phyloP scores from a whole-genome alignment of 176 grass and related monocot genomes.

The Aegilops sharonensis region DNA sequence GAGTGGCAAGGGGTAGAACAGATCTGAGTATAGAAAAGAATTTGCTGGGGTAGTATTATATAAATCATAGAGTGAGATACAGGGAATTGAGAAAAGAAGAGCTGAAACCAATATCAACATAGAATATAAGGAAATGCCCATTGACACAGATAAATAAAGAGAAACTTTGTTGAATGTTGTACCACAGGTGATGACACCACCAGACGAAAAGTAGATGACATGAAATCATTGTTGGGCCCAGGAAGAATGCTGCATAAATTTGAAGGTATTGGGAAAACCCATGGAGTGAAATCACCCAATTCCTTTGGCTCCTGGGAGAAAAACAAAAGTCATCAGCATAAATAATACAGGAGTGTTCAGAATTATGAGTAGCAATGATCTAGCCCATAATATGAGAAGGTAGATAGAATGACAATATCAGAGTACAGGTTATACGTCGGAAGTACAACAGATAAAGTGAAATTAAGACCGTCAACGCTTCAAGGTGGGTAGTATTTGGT shows the following conservation, averaged over 20 bases:
- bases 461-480: not conserved
- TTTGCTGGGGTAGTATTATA: not conserved
- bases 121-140: not conserved
- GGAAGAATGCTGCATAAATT: constrained; percentile 61
- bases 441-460: constrained; percentile 3
- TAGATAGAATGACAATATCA: not conserved
- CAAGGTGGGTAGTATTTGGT: not conserved
- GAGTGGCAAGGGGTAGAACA: not conserved
- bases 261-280: constrained; percentile 81
- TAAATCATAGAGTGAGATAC: constrained; percentile 9
- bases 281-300: constrained; percentile 68
- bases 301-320: constrained; percentile 50
- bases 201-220: constrained; percentile 75
- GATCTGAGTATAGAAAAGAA: constrained; percentile 8
- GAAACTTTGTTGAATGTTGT: constrained; percentile 25
- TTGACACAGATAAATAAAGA: not conserved
- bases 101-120: not conserved
- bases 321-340: constrained; percentile 7
- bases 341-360: not conserved
- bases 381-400: not conserved
- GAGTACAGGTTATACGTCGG: constrained; percentile 1
- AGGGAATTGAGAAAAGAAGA: constrained; percentile 8
- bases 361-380: not conserved
- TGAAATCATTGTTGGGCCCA: constrained; percentile 84
- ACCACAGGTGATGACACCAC: constrained; percentile 91